phyloP scores from a whole-genome alignment of 768 basidiomycete genomes.

The Leccinum longicurvipes region DNA sequence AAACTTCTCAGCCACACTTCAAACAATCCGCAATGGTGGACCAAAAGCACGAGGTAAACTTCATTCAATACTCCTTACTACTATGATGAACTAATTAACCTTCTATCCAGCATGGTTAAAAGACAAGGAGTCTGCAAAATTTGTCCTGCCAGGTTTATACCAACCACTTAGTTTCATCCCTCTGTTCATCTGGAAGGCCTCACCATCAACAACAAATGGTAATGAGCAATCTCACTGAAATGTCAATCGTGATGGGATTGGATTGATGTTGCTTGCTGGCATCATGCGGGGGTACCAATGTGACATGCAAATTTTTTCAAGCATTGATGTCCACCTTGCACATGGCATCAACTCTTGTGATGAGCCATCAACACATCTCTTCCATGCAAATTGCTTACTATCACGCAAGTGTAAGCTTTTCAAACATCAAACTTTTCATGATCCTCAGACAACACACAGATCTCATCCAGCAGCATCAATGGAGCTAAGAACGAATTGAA shows the following conservation, averaged over 20 bases:
- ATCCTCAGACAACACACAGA: too few species aligned
- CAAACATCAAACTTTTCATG: too few species aligned
- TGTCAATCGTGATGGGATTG: constrained; percentile 5
- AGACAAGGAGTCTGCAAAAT: constrained; percentile 1
- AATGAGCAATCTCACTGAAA: constrained; percentile 10
- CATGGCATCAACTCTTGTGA: not conserved
- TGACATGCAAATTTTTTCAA: not conserved
- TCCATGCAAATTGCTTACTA: too few species aligned
- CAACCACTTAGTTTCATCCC: constrained; percentile 4
- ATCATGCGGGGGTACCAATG: constrained; percentile 6
- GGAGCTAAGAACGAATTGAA: too few species aligned
- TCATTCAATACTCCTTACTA: too few species aligned
- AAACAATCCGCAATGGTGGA: not conserved
- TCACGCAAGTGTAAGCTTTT: too few species aligned
- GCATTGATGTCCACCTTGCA: not conserved
- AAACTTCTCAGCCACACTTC: not conserved
- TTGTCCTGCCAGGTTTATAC: not conserved
- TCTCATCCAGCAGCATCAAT: too few species aligned
- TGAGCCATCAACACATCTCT: not conserved
- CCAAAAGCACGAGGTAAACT: not conserved
- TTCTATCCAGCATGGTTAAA: constrained; percentile 1
- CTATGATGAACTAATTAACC: not conserved
- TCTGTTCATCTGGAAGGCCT: not conserved
- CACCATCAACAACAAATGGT: constrained; percentile 10
- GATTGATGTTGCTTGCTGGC: constrained; percentile 4